Percentiles rank a stretch among this genome's conserved stretches.
phyloP scores from a whole-genome alignment of 805 yeast genomes.

The Kuraishia ogatae region DNA sequence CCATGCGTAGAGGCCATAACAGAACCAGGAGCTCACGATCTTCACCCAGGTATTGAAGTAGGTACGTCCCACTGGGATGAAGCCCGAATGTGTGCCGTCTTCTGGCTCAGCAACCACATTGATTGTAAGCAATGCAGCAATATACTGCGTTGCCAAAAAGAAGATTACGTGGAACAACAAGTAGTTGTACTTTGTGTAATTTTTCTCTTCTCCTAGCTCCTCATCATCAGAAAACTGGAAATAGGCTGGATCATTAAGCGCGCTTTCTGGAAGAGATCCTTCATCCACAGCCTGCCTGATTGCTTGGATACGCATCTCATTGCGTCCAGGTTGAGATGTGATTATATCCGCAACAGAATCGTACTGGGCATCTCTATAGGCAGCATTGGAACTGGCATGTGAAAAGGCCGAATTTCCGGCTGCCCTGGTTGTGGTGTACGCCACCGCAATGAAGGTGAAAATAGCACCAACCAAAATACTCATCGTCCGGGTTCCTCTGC shows the following conservation, averaged over 20 bases:
- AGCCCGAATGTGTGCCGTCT: slow-evolving; percentile 75
- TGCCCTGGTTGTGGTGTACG: slow-evolving; percentile 95
- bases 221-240: slow-evolving; percentile 38
- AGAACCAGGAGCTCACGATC: slow-evolving; percentile 85
- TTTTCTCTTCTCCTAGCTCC: slow-evolving; percentile 49
- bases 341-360: slow-evolving; percentile 33
- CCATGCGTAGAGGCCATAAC: slow-evolving; percentile 84
- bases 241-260: slow-evolving; percentile 66
- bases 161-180: slow-evolving; percentile 84
- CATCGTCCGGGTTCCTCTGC: slow-evolving; percentile 82
- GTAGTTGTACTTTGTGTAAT: slow-evolving; percentile 72
- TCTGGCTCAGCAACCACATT: slow-evolving; percentile 80
- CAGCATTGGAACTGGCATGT: slow-evolving; percentile 21
- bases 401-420: slow-evolving; percentile 73
- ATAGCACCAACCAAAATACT: slow-evolving; percentile 85
- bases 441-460: slow-evolving; percentile 90
- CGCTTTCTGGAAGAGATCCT: slow-evolving; percentile 91
- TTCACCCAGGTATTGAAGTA: slow-evolving; percentile 94
- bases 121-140: slow-evolving; percentile 86
- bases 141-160: slow-evolving; percentile 94
- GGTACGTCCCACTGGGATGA: slow-evolving; percentile 94
- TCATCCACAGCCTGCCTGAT: slow-evolving; percentile 91
- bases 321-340: slow-evolving; percentile 42
- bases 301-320: slow-evolving; percentile 79
- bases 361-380: slow-evolving; percentile 28